These are phyloP conservation scores for Ilex aquifolium DNA, from an alignment of 257 asterid species.

Conservation along the genomic window DNA sequence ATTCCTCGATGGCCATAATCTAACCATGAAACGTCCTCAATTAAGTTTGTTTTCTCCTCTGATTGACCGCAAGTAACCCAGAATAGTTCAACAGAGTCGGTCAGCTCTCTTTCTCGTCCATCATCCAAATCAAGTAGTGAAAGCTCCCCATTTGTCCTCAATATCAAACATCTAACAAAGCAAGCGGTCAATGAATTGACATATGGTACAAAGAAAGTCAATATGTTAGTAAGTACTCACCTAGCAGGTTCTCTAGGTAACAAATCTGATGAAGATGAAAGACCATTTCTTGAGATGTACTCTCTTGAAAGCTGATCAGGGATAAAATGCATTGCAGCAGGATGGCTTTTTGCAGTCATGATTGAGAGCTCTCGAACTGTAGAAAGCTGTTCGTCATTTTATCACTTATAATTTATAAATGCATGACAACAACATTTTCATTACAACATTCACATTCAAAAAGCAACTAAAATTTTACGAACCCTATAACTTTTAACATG, in stretches of 20 bases:
- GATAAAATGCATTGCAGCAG: conserved; percentile 90
- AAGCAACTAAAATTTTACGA: conserved; percentile 17
- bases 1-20: conserved; percentile 98
- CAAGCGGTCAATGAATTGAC: conserved; percentile 16
- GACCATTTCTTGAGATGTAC: conserved; percentile 33
- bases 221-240: conserved; percentile 33
- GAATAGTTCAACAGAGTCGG: conserved; percentile 90
- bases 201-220: conserved; percentile 14
- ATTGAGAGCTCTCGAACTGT: conserved; percentile 99
- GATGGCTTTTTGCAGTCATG: conserved; percentile 99
- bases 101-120: conserved; percentile 95
- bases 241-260: conserved; percentile 73
- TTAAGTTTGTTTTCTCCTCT: conserved; percentile 88
- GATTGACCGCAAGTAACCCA: conserved; percentile 99
- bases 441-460: conserved; percentile 23
- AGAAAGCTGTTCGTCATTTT: conserved; percentile 99
- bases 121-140: conserved; percentile 97
- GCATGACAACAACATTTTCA: conserved; percentile 38
- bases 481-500: conserved; percentile 6
- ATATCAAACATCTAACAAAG: conserved; percentile 69
- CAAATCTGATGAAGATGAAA: conserved; percentile 44
- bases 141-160: conserved; percentile 94
- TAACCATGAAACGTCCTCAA: conserved; percentile 98
- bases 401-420: conserved; percentile 85
- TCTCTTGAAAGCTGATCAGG: conserved; percentile 84